phyloP scores from a whole-genome alignment of 805 yeast species.

The Blastobotrys attinorum region DNA sequence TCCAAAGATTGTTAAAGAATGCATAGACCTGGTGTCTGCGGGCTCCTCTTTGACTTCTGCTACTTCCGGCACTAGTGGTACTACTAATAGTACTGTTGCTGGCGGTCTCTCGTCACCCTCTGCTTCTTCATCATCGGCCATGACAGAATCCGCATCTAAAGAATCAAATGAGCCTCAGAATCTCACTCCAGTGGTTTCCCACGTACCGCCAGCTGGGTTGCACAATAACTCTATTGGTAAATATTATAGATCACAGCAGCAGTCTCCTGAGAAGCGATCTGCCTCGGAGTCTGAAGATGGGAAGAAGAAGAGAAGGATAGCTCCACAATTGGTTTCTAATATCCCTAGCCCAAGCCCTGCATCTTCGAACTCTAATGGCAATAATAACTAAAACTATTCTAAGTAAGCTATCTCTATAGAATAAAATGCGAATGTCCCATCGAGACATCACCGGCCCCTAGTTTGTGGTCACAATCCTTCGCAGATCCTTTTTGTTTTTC shows the following conservation, averaged over 20 bases:
- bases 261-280: not conserved
- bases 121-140: slow-evolving; percentile 11
- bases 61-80: slow-evolving; percentile 7
- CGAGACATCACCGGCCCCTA: no score
- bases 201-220: slow-evolving; percentile 13
- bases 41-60: slow-evolving; percentile 9
- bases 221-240: not conserved
- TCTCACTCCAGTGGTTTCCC: slow-evolving; percentile 15
- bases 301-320: not conserved
- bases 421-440: no score
- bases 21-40: not conserved
- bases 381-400: not conserved
- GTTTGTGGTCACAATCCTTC: no score
- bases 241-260: not conserved
- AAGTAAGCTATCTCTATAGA: no score
- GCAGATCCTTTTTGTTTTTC: no score
- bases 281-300: not conserved
- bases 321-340: not conserved
- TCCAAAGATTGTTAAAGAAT: no score
- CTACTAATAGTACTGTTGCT: no score
- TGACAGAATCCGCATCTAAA: slow-evolving; percentile 4
- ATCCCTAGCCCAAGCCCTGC: no score
- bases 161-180: not conserved
- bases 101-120: slow-evolving; percentile 14
- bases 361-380: not conserved